Evolutionary conservation across 306 rosid genomes (phyloP).

Genomic region (Lagenaria siceraria): DNA sequence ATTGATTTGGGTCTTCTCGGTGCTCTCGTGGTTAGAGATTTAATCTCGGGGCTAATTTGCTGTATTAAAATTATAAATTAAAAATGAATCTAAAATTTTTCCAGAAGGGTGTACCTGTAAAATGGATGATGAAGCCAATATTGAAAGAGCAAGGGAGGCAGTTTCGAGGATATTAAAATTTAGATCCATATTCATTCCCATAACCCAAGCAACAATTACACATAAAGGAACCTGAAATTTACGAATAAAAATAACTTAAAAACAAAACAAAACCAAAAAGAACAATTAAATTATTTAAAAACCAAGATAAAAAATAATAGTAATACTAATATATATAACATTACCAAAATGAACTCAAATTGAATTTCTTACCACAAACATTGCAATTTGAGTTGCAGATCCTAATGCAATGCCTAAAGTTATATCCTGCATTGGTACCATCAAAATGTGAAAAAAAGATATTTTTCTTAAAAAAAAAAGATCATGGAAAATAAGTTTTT

Average conservation of each 20-base stretch:
- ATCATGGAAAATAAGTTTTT: too few species aligned
- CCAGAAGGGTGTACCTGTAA: constrained; percentile 4
- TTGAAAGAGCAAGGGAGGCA: constrained; percentile 61
- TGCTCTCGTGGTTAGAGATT: too few species aligned
- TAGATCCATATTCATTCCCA: constrained; percentile 71
- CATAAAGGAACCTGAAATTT: constrained; percentile 62
- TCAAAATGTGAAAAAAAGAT: neutral
- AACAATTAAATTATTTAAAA: too few species aligned
- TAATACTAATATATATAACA: too few species aligned
- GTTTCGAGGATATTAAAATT: constrained; percentile 67
- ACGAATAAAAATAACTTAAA: too few species aligned
- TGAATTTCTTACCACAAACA: constrained; percentile 58
- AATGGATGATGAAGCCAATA: constrained; percentile 49
- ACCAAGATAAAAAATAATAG: too few species aligned
- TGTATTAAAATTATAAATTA: too few species aligned
- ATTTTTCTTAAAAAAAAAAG: neutral
- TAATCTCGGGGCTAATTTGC: too few species aligned
- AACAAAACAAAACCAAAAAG: too few species aligned
- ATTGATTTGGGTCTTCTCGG: too few species aligned
- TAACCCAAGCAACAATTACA: constrained; percentile 55
- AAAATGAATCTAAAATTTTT: too few species aligned
- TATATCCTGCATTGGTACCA: constrained; percentile 47
- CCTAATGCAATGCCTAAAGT: constrained; percentile 81
- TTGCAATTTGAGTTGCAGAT: constrained; percentile 75
- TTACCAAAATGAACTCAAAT: neutral